phyloP scores from a whole-genome alignment of 305 asterid species.

The Fraxinus xanthoxyloides region DNA sequence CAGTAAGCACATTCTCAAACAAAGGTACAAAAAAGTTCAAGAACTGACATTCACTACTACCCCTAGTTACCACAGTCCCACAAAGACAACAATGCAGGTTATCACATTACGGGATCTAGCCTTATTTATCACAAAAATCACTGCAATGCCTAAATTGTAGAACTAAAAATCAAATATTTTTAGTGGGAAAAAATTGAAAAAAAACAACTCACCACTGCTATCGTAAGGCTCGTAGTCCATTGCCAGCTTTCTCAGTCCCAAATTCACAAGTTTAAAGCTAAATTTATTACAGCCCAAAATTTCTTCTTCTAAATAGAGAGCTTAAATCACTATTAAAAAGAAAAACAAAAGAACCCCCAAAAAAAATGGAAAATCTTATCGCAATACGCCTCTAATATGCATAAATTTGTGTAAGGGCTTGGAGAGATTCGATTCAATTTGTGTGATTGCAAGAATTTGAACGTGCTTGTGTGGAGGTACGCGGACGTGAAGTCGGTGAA shows the following conservation, averaged over 20 bases:
- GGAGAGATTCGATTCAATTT: not conserved
- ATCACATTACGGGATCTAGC: not conserved
- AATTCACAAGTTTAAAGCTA: not conserved
- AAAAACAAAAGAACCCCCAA: not conserved
- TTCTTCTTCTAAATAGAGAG: not conserved
- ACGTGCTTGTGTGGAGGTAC: not conserved
- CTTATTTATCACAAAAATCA: not conserved
- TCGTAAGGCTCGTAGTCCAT: slow-evolving; percentile 1
- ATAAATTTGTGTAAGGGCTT: not conserved
- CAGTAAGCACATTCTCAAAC: not conserved
- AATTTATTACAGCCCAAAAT: not conserved
- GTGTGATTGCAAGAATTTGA: not conserved
- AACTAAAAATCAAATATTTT: not conserved
- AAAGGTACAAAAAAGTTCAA: not conserved
- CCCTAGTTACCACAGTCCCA: not conserved
- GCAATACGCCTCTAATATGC: not conserved
- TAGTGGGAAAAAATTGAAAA: not conserved
- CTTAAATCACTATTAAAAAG: not conserved
- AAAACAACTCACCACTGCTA: not conserved
- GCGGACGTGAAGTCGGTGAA: not conserved
- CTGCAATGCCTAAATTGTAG: not conserved
- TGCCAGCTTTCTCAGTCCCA: not conserved
- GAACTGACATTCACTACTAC: not conserved
- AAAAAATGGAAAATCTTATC: not conserved
- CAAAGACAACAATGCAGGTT: not conserved